These are phyloP conservation scores for Scopulariopsis brevicaulis DNA, from an alignment of 2,329 filamentous ascomycete species.

Conservation along the genomic window DNA sequence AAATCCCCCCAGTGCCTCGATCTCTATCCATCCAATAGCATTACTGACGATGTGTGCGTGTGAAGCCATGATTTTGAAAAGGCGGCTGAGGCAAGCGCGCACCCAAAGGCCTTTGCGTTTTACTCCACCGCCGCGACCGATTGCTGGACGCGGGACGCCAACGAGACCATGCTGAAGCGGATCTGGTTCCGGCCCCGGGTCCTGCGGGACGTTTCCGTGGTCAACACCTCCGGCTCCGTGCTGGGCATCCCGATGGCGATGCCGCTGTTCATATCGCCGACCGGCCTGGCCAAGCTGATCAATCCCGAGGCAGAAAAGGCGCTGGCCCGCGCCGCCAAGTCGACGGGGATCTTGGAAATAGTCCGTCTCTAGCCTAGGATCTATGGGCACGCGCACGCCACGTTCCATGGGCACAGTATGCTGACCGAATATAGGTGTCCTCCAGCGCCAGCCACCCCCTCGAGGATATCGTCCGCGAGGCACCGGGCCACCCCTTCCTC, in stretches of 20 bases:
- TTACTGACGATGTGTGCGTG: no score
- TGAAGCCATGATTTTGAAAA: no score
- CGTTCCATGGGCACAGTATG: no score
- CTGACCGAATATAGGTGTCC: no score
- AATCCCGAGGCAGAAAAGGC: background rate
- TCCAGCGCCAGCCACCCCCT: no score
- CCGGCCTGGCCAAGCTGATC: conserved; percentile 24
- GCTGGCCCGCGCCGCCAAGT: background rate
- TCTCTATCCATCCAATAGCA: no score
- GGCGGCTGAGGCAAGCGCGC: no score
- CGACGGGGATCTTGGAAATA: background rate
- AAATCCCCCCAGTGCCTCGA: no score
- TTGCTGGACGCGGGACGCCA: no score
- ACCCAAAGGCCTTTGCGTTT: no score
- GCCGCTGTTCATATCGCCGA: conserved; percentile 40
- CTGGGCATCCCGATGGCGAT: conserved; percentile 31
- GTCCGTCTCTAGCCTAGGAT: background rate
- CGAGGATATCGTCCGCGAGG: conserved; percentile 28
- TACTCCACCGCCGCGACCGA: no score
- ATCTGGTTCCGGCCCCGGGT: conserved; percentile 10
- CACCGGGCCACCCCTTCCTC: conserved; percentile 22
- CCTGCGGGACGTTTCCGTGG: conserved; percentile 23
- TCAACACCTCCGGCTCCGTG: conserved; percentile 27
- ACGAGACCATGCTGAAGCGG: no score
- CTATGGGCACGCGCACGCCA: background rate